A percentile compares a stretch with the other conserved stretches of the same genome.
Conservation (phyloP, 2,329 filamentous ascomycete species). For the Ophiostoma fasciatum region DNA sequence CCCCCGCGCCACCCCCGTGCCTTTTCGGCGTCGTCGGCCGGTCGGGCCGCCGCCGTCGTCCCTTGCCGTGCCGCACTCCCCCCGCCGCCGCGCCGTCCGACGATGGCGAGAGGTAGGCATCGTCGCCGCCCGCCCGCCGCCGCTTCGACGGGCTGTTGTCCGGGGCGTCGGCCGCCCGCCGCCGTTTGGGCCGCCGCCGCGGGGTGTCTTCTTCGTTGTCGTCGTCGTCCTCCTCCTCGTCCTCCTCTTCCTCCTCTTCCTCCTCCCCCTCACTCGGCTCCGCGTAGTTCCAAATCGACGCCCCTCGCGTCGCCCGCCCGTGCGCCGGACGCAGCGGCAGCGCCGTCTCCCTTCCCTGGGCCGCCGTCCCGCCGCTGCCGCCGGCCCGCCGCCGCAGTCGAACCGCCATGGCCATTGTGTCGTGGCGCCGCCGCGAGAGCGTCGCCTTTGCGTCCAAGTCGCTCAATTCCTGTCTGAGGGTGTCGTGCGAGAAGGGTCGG, state of each 20-base stretch:
- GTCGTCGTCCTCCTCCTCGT: neutral
- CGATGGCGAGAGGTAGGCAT: conserved; percentile 7
- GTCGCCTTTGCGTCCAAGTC: too few species aligned
- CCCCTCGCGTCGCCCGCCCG: conserved; percentile 7
- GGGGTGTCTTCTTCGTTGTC: neutral
- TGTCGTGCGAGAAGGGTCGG: too few species aligned
- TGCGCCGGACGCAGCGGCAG: too few species aligned
- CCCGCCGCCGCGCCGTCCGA: conserved; percentile 2
- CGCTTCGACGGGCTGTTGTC: neutral
- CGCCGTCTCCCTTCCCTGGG: too few species aligned
- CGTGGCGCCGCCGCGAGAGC: too few species aligned
- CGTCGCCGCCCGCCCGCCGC: neutral
- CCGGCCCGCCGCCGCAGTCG: too few species aligned
- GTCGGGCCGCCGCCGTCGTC: too few species aligned
- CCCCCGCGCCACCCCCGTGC: too few species aligned
- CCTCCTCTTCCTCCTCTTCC: conserved; percentile 4
- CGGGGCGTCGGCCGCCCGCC: neutral
- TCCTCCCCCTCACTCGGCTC: conserved; percentile 1
- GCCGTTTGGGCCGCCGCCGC: neutral
- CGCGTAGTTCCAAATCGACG: conserved; percentile 2
- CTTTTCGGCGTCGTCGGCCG: too few species aligned
- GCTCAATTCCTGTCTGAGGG: too few species aligned
- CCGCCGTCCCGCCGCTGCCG: too few species aligned
- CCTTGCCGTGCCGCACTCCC: neutral
- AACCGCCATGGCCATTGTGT: too few species aligned